These are phyloP conservation scores for Phialophora verrucosa DNA, from an alignment of 2,329 filamentous ascomycete genomes.

Conservation along the genomic window DNA sequence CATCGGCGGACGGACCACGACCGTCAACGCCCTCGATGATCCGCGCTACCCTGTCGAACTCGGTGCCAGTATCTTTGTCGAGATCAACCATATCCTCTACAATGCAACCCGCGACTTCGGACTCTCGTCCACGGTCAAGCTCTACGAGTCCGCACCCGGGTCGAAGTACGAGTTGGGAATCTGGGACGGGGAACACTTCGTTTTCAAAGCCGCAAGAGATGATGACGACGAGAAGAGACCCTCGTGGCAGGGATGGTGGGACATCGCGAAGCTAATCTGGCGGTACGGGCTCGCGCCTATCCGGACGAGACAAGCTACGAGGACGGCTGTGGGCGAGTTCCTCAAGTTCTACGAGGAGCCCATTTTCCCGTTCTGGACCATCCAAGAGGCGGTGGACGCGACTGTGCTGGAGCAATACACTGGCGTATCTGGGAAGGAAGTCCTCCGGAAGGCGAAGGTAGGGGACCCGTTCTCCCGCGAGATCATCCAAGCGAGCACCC, in stretches of 20 bases:
- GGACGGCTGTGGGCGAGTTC: slow-evolving; percentile 73
- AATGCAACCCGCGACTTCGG: slow-evolving; percentile 73
- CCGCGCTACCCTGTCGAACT: slow-evolving; percentile 75
- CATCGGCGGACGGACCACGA: slow-evolving; percentile 86
- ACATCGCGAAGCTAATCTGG: slow-evolving; percentile 78
- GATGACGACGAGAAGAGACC: slow-evolving; percentile 47
- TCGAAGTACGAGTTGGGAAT: slow-evolving; percentile 68
- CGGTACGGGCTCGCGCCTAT: slow-evolving; percentile 82
- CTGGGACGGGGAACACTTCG: slow-evolving; percentile 80
- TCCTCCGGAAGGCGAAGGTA: slow-evolving; percentile 71
- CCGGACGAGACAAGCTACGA: slow-evolving; percentile 73
- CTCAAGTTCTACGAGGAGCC: slow-evolving; percentile 79
- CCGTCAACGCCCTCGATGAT: slow-evolving; percentile 76
- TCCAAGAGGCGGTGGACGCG: slow-evolving; percentile 71
- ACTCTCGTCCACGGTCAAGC: slow-evolving; percentile 62
- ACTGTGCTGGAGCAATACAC: slow-evolving; percentile 71
- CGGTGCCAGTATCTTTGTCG: slow-evolving; percentile 89
- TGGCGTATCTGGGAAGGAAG: slow-evolving; percentile 73
- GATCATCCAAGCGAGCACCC: slow-evolving; percentile 85
- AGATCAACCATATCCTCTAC: slow-evolving; percentile 80
- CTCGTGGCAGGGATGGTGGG: slow-evolving; percentile 69
- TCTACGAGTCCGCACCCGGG: slow-evolving; percentile 55
- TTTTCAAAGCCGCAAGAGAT: slow-evolving; percentile 67
- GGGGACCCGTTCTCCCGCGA: slow-evolving; percentile 72
- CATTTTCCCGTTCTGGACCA: slow-evolving; percentile 80